Conservation (phyloP, 495 filamentous ascomycete genomes). For the Podospora pseudoanserina region DNA sequence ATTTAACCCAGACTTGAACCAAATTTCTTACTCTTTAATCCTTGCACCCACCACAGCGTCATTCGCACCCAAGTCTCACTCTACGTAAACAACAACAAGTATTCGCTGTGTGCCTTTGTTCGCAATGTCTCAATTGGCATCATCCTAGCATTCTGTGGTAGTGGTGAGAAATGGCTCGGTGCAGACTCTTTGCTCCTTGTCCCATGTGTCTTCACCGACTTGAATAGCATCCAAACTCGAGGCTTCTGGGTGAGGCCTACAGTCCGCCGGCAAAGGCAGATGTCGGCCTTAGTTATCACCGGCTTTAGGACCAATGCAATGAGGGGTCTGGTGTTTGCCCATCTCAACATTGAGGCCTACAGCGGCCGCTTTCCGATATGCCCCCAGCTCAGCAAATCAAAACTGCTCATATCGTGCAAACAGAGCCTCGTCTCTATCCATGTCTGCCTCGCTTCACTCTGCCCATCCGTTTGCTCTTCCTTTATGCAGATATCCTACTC, state of each 20-base stretch:
- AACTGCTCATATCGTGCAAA: neutral
- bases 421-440: neutral
- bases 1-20: neutral
- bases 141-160: neutral
- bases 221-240: neutral
- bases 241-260: neutral
- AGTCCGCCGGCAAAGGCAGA: neutral
- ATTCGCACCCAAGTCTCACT: neutral
- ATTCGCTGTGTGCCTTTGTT: neutral
- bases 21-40: neutral
- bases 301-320: neutral
- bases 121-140: neutral
- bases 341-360: neutral
- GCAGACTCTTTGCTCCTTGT: neutral
- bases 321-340: neutral
- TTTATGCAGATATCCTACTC: neutral
- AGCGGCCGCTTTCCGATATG: neutral
- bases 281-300: neutral
- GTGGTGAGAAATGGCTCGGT: neutral
- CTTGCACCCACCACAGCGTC: neutral
- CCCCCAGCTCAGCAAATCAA: neutral
- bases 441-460: neutral
- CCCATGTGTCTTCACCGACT: neutral
- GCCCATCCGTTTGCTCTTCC: neutral
- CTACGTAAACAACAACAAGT: neutral